Base-by-base conservation (phyloP, 805 yeast species). In the Hagleromyces aurorensis region DNA sequence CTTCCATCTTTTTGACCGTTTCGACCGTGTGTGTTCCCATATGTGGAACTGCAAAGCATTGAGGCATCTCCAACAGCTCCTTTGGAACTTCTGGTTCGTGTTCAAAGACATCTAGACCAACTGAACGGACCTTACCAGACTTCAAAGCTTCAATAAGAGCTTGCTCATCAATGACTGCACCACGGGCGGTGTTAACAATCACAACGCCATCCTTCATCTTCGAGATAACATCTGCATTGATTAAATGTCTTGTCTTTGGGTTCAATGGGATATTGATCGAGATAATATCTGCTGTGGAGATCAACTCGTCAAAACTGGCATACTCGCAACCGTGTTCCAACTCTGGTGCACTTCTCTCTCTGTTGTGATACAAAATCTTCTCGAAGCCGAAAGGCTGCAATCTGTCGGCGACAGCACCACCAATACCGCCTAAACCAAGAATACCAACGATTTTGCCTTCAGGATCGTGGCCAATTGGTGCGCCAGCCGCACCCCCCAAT, bases 371-470 rank as follows among this genome's bases (percentile, higher is more conserved):
- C 21, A 78, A 55, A 40, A 80, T 71, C 45, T 72, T 75, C 19
- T 56, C 60, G 56, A 84, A 82, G 3, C 91, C 94, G 56, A 85
- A 84, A 6, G 89, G 87, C 41, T 60, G 57, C 38, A 82, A 65
- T 44, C 89, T 69, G 41, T 75, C 72, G 31, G 84, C 67, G 30
- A 85, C 75, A 17, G 83, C 81, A 35, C 86, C 72, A 26, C 95
- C 95, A 57, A 85, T 84, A 19, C 94, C 94, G 19, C 95, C 95
- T 72, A 85, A 68, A 10, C 95, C 95, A 30, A 80, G 62, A 32
- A 85, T 75, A 27, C 95, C 95, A 13, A 85, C 77, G 12, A 66
- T 66, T 49, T 78, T 78, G 6, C 83, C 84, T 38, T 66, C 74
- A 11, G 93, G 93, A 47, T 78, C 87, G 47, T 70, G 69, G 6